phyloP scores from a whole-genome alignment of 2,329 filamentous ascomycete species.

The Metarhizium anisopliae region DNA sequence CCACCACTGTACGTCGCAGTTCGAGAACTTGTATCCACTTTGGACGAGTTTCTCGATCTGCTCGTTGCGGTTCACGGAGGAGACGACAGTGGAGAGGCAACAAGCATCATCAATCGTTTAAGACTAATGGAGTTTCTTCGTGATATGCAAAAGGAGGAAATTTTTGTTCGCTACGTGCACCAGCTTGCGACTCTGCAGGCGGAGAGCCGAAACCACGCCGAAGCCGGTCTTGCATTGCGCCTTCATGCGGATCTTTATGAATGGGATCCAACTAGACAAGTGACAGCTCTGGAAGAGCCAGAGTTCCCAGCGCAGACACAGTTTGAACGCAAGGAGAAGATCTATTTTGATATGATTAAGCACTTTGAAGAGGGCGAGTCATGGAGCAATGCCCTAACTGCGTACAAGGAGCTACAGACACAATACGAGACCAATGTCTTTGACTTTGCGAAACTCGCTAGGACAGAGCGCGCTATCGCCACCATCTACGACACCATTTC shows the following conservation, averaged over 20 bases:
- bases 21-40: conserved; percentile 69
- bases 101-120: conserved; percentile 78
- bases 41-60: conserved; percentile 86
- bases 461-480: conserved; percentile 83
- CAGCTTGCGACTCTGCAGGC: conserved; percentile 75
- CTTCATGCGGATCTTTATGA: conserved; percentile 89
- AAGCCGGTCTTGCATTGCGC: conserved; percentile 80
- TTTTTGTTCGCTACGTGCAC: conserved; percentile 92
- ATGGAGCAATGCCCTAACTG: conserved; percentile 79
- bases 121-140: conserved; percentile 92
- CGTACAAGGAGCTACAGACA: conserved; percentile 82
- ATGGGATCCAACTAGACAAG: conserved; percentile 67
- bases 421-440: conserved; percentile 87
- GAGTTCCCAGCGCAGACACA: conserved; percentile 73
- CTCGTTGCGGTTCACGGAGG: conserved; percentile 81
- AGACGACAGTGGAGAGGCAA: conserved; percentile 63
- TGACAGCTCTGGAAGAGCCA: conserved; percentile 62
- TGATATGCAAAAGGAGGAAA: conserved; percentile 95
- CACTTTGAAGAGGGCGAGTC: conserved; percentile 90
- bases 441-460: conserved; percentile 85
- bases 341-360: conserved; percentile 93
- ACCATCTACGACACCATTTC: conserved; percentile 83
- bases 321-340: conserved; percentile 84
- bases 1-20: conserved; percentile 66
- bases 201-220: conserved; percentile 67